Conservation (phyloP, 805 yeast species). For the Candida qinlingensis region DNA sequence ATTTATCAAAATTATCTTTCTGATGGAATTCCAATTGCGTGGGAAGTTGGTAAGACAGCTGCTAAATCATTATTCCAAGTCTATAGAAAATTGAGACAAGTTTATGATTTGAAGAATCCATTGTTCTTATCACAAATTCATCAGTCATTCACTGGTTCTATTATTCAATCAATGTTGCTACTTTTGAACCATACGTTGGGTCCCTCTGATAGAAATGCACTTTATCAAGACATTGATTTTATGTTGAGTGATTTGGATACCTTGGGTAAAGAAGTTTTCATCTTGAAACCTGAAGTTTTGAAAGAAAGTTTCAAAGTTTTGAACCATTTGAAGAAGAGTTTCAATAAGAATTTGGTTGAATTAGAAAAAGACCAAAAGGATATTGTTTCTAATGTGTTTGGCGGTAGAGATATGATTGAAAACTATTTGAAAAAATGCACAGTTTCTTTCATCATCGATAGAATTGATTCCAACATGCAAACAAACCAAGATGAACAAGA, state of each 20-base stretch:
- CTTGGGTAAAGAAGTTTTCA: slow-evolving; percentile 21
- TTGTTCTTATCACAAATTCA: slow-evolving; percentile 28
- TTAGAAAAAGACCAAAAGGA: slow-evolving; percentile 25
- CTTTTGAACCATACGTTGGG: slow-evolving; percentile 20
- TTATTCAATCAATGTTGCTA: slow-evolving; percentile 28
- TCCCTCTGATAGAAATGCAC: slow-evolving; percentile 15
- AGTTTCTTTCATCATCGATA: slow-evolving; percentile 24
- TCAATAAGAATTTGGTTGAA: slow-evolving; percentile 23
- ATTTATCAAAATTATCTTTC: slow-evolving; percentile 25
- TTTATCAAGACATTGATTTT: slow-evolving; percentile 24
- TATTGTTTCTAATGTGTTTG: slow-evolving; percentile 28
- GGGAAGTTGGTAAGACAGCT: slow-evolving; percentile 24
- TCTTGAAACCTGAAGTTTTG: slow-evolving; percentile 24
- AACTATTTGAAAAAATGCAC: slow-evolving; percentile 25
- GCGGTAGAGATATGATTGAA: slow-evolving; percentile 27
- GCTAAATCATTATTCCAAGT: slow-evolving; percentile 25
- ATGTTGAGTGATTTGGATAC: slow-evolving; percentile 23
- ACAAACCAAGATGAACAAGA: slow-evolving; percentile 4
- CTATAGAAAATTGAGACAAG: slow-evolving; percentile 22
- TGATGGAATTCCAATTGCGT: slow-evolving; percentile 25
- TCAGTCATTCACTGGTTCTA: slow-evolving; percentile 29
- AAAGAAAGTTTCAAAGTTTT: slow-evolving; percentile 25
- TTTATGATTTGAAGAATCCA: slow-evolving; percentile 22
- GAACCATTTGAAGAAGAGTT: slow-evolving; percentile 21
- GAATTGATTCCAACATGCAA: slow-evolving; percentile 6